These are phyloP conservation scores for Nannizzia gypsea DNA, from an alignment of 2,329 filamentous ascomycete species.

Conservation along the genomic window DNA sequence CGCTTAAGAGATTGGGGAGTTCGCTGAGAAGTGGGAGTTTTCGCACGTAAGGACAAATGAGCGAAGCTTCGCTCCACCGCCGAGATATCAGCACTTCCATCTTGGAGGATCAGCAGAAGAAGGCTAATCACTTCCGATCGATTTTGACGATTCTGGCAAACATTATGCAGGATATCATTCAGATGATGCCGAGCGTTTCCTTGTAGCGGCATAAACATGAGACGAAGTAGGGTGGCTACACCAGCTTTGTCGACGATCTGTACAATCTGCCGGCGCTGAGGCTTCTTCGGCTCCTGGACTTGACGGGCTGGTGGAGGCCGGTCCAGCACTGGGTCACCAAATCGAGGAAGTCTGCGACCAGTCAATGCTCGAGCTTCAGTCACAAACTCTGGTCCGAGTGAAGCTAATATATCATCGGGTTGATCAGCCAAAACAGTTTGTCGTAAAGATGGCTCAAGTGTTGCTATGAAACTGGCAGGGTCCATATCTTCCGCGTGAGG, in stretches of 20 bases:
- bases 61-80: conserved; percentile 94
- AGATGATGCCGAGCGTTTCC: conserved; percentile 73
- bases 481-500: conserved; percentile 72
- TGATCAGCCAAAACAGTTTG: conserved; percentile 84
- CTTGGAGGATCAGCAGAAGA: conserved; percentile 83
- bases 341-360: conserved; percentile 44
- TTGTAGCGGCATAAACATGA: conserved; percentile 95
- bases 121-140: conserved; percentile 88
- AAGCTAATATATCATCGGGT: conserved; percentile 73
- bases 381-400: conserved; percentile 72
- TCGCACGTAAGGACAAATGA: conserved; percentile 81
- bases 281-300: conserved; percentile 47
- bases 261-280: conserved; percentile 67
- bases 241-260: conserved; percentile 97
- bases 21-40: conserved; percentile 64
- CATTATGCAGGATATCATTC: conserved; percentile 76
- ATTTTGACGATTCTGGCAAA: conserved; percentile 95
- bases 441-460: conserved; percentile 71
- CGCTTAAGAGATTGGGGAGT: conserved; percentile 73
- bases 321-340: conserved; percentile 33
- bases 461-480: conserved; percentile 80
- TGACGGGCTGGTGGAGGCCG: conserved; percentile 20
- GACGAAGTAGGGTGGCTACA: conserved; percentile 85
- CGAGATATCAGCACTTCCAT: conserved; percentile 83
- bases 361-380: conserved; percentile 69